These are phyloP conservation scores for Annulohypoxylon truncatum DNA, from an alignment of 2,329 filamentous ascomycete species.

Conservation along the genomic window DNA sequence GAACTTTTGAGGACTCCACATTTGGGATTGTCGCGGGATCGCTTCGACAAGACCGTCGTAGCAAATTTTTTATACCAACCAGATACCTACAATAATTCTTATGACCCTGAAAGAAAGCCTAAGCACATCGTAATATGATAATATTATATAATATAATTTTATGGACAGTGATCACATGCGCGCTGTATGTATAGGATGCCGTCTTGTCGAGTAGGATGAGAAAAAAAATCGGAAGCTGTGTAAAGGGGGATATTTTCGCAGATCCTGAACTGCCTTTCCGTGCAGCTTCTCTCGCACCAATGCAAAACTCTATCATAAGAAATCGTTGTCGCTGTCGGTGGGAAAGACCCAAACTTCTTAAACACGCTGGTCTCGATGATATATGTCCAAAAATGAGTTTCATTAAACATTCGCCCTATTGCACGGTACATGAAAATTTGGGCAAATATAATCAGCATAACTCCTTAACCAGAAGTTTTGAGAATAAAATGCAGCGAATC, in stretches of 20 bases:
- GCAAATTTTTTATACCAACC: slow-evolving; percentile 1
- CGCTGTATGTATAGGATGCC: background rate
- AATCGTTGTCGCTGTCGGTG: background rate
- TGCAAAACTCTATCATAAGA: background rate
- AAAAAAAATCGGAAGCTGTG: background rate
- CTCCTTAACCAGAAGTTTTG: background rate
- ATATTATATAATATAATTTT: background rate
- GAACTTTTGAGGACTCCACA: slow-evolving; percentile 31
- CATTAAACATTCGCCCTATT: slow-evolving; percentile 4
- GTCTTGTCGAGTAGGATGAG: background rate
- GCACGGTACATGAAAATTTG: slow-evolving; percentile 5
- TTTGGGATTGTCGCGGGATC: slow-evolving; percentile 28
- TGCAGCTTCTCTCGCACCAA: slow-evolving; percentile 14
- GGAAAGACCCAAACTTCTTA: background rate
- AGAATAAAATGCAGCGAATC: background rate
- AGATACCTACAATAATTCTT: no score
- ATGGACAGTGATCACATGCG: background rate
- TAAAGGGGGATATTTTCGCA: slow-evolving; percentile 4
- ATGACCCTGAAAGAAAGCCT: no score
- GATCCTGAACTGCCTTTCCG: background rate
- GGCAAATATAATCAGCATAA: background rate
- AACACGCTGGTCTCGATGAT: background rate
- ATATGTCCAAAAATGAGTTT: background rate
- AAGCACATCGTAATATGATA: background rate
- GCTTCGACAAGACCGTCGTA: slow-evolving; percentile 2